These are phyloP conservation scores for Elsinoe perseae DNA, from an alignment of 2,329 filamentous ascomycete species.

Conservation along the genomic window DNA sequence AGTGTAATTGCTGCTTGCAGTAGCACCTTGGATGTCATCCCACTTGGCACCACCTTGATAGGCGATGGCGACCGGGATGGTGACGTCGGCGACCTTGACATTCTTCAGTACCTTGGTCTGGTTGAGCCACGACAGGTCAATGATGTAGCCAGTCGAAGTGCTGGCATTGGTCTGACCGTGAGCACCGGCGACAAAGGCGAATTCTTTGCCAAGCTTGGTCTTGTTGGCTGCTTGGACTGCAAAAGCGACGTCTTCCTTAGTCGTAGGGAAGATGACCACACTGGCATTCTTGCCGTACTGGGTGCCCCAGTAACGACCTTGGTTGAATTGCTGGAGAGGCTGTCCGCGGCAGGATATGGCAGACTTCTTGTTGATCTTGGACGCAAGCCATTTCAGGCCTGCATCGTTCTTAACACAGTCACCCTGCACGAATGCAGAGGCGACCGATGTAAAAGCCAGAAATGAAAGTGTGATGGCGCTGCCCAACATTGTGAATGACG, in stretches of 20 bases:
- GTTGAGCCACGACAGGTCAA: conserved; percentile 19
- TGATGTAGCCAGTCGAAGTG: conserved; percentile 16
- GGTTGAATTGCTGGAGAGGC: conserved; percentile 16
- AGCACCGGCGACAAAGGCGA: conserved; percentile 18
- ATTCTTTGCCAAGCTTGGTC: conserved; percentile 13
- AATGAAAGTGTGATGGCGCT: not conserved
- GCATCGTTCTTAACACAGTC: conserved; percentile 16
- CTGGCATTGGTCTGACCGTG: conserved; percentile 19
- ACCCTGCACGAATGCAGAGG: conserved; percentile 14
- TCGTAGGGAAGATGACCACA: conserved; percentile 17
- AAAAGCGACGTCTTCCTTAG: conserved; percentile 15
- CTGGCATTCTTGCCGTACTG: conserved; percentile 17
- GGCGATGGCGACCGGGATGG: conserved; percentile 7
- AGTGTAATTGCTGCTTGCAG: conserved; percentile 15
- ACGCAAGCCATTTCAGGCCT: conserved; percentile 14
- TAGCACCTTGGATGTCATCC: conserved; percentile 14
- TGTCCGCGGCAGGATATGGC: conserved; percentile 17
- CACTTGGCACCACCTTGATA: conserved; percentile 19
- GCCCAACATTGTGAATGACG: not conserved
- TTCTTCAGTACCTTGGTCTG: conserved; percentile 16
- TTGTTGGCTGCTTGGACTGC: conserved; percentile 15
- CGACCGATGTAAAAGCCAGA: conserved; percentile 1
- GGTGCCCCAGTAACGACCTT: conserved; percentile 16
- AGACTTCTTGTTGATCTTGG: conserved; percentile 6
- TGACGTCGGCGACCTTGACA: conserved; percentile 11